Evolutionary conservation across 371 early-diverging fungal genomes (phyloP), one percentile per base, ranked within the genome.

Genomic region (Syncephalastrum racemosum): DNA sequence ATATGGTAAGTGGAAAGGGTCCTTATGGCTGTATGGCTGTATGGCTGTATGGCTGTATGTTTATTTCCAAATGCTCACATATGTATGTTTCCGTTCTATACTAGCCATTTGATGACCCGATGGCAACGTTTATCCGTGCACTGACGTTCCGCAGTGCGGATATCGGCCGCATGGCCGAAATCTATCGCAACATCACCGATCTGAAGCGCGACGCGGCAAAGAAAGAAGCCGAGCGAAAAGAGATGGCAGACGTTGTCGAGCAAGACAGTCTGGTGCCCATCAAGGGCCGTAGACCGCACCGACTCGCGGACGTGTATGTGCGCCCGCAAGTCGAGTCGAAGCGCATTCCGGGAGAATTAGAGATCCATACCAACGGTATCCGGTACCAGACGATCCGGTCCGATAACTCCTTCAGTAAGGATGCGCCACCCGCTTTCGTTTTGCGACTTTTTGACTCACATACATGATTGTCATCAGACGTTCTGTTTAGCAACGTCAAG

Each of bases 401-500:
- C 52, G 93, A 96, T 59, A 86, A 93, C 61, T 86, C 84, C 53
- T 88, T 92, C 64, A 89, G 88, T 83, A 73, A 50, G 80, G n/a
- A n/a, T n/a, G n/a, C 57, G 62, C 58, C 25, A 14, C 27, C 16
- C 15, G 31, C n/a, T 14, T 5, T 18, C 25, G 0, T 15, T n/a
- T 53, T 12, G 14, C 16, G 19, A 19, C 46, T 2, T 4, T 46
- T 12, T 18, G 16, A 19, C 16, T 44, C 22, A 46, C 12, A 12
- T 12, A 50, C 48, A 68, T 31, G 7, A 51, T 46, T 41, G 19
- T 54, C 10, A n/a, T 50, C 41, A 78, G 95, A 97, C 67, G 83
- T 99, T 46, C 68, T 99, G 58, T 99, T 99, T 73, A 91, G 92
- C 73, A 99, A 99, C 72, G 91, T 99, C 62, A 93, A 96, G 71